phyloP scores from a whole-genome alignment of 2,329 filamentous ascomycete species.

The Paracamarosporium sp. region DNA sequence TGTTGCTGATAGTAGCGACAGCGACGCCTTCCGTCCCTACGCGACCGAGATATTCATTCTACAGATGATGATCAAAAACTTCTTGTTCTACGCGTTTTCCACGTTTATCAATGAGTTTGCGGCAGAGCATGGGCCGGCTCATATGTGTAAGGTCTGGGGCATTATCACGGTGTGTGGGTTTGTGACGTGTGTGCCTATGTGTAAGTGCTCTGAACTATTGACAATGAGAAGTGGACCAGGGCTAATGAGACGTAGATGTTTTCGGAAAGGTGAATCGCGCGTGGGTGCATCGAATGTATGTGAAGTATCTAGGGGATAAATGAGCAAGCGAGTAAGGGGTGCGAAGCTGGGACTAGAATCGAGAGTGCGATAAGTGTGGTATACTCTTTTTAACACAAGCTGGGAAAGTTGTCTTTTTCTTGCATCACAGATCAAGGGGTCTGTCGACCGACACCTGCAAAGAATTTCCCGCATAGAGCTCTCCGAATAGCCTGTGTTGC shows the following conservation, averaged over 20 bases:
- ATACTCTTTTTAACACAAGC: too few relatives aligned
- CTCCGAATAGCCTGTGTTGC: too few relatives aligned
- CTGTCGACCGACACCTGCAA: too few relatives aligned
- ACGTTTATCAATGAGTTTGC: slow-evolving; percentile 42
- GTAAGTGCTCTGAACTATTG: slow-evolving; percentile 24
- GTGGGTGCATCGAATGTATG: slow-evolving; percentile 20
- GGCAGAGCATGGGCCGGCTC: slow-evolving; percentile 26
- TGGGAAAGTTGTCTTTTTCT: too few relatives aligned
- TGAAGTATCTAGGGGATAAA: slow-evolving; percentile 18
- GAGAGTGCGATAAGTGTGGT: too few relatives aligned
- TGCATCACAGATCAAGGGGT: too few relatives aligned
- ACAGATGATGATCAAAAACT: slow-evolving; percentile 47
- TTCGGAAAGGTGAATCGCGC: slow-evolving; percentile 26
- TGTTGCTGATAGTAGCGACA: slow-evolving; percentile 6
- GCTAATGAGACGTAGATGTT: slow-evolving; percentile 16
- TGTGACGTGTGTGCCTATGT: slow-evolving; percentile 43
- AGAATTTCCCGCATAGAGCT: too few relatives aligned
- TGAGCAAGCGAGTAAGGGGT: background rate
- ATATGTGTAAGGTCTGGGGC: slow-evolving; percentile 37
- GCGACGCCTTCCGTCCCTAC: slow-evolving; percentile 37
- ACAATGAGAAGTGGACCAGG: background rate
- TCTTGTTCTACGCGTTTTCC: slow-evolving; percentile 43
- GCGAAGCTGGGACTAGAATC: too few relatives aligned
- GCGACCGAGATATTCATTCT: slow-evolving; percentile 42
- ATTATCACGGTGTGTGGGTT: slow-evolving; percentile 36